A percentile compares a stretch with the other conserved stretches of the same genome.
Conservation (phyloP, 441 rosid genomes). For the Corymbia calophylla region DNA sequence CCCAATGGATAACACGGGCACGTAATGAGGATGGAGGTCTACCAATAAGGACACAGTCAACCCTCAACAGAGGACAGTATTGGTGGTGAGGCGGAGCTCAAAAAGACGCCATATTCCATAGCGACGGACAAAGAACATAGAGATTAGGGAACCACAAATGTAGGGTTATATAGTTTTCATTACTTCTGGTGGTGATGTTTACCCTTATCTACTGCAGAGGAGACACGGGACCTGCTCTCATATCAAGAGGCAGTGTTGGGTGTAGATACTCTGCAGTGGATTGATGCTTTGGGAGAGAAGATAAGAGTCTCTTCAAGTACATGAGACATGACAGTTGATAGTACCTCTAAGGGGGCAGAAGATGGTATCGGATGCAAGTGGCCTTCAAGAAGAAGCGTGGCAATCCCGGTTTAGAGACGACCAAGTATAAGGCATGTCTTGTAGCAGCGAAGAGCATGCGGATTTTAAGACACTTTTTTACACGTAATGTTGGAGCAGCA, state of each 20-base stretch:
- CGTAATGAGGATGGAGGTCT: not conserved
- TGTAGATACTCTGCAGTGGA: not conserved
- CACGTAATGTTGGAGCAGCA: not conserved
- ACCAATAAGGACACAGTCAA: not conserved
- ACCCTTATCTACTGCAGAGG: not conserved
- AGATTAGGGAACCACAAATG: not conserved
- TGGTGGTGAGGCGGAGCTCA: not conserved
- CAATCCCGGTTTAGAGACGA: rapidly evolving
- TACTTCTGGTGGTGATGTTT: not conserved
- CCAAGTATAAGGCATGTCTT: not conserved
- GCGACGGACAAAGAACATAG: not conserved
- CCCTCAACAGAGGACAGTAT: not conserved
- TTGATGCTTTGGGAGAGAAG: not conserved
- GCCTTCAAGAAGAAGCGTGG: not conserved
- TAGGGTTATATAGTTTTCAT: not conserved
- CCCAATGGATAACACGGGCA: not conserved
- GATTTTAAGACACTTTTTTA: not conserved
- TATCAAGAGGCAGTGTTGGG: not conserved
- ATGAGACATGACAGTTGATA: not conserved
- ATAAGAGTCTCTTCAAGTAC: not conserved
- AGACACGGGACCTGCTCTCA: not conserved
- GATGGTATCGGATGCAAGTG: not conserved
- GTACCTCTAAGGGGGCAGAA: not conserved
- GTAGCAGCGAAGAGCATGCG: not conserved
- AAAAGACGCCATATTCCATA: not conserved